Evolutionary conservation across 495 filamentous ascomycete genomes (phyloP).

Genomic region (Astrocystis sublimbata): DNA sequence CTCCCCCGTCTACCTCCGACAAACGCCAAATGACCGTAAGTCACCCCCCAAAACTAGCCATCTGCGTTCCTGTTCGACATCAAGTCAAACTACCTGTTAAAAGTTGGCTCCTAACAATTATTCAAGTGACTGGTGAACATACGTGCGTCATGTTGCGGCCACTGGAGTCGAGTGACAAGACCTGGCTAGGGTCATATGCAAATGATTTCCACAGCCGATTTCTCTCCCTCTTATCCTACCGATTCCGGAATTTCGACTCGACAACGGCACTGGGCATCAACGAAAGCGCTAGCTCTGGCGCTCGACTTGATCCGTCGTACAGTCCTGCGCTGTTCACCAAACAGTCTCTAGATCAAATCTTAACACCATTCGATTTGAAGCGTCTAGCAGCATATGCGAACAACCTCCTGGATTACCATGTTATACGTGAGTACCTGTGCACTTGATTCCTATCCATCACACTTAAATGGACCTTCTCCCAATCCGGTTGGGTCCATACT

Average conservation of each 20-base stretch:
- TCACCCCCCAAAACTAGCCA: background rate
- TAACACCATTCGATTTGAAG: constrained; percentile 93
- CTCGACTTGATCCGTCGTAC: constrained; percentile 56
- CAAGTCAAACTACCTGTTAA: background rate
- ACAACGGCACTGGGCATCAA: constrained; percentile 83
- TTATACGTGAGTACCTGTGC: constrained; percentile 55
- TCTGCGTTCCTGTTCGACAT: background rate
- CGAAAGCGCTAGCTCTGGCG: constrained; percentile 78
- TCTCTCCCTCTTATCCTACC: constrained; percentile 81
- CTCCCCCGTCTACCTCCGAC: constrained; percentile 87
- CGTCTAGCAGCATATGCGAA: constrained; percentile 92
- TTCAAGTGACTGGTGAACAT: constrained; percentile 91
- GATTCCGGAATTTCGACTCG: constrained; percentile 84
- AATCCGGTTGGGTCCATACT: background rate
- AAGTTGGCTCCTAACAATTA: background rate
- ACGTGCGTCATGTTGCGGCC: constrained; percentile 95
- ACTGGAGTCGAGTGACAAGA: constrained; percentile 62
- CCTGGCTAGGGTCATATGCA: constrained; percentile 87
- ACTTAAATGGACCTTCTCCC: too few relatives aligned
- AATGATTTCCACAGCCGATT: constrained; percentile 93
- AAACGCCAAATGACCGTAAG: constrained; percentile 71
- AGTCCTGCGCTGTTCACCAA: constrained; percentile 62
- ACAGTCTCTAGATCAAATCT: constrained; percentile 65
- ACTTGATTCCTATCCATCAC: background rate
- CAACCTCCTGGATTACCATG: constrained; percentile 96